Evolutionary conservation across 2,329 filamentous ascomycete genomes (phyloP), one percentile per base, ranked within the genome.

Genomic region (Fusarium staphyleae): DNA sequence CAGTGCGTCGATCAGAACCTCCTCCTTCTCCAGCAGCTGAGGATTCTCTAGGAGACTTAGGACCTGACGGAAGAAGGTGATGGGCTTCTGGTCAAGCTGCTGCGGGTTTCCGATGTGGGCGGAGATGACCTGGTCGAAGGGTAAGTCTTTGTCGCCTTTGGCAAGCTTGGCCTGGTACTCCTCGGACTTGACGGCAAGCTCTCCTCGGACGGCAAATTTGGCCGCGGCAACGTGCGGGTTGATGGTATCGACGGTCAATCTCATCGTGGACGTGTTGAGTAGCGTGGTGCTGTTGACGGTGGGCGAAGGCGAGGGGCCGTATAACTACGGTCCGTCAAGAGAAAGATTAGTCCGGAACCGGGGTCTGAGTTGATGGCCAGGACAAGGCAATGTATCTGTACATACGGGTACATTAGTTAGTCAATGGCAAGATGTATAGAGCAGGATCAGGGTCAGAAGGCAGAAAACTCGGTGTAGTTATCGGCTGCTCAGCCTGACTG

Each of bases 31-130:
- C 55, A 99, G 81, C 28, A 99, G 81, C 51, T 81, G 74, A 1
- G 95, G 95, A 79, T 98, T 93, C 81, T 99, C 95, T 52, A 98
- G 77, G 58, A 99, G 76, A 77, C 91, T 96, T 69, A 93, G 84
- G 22, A 99, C 95, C 78, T 99, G 93, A 66, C 95, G 88, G 85
- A 99, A 97, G 82, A 97, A 99, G 66, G 95, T 98, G 69, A 99
- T 93, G 69, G 95, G 95, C 82, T 98, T 96, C 83, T 99, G 95
- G 78, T 97, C 95, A 60, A 99, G 86, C 78, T 99, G 95, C 77
- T 99, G 95, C 3, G 95, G 95, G 80, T 99, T 99, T 71, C 95
- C 95, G 71, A 99, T 99, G 79, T 99, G 99, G 77, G 95, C 95
- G 60, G 90, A 93, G 78, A 99, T 93, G 75, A 99, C 88, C 55